A percentile compares a stretch with the other conserved stretches of the same genome.
Evolutionary conservation across 1,139 yeast genomes (phyloP).

Genomic region (Debaryomyces udenii): DNA sequence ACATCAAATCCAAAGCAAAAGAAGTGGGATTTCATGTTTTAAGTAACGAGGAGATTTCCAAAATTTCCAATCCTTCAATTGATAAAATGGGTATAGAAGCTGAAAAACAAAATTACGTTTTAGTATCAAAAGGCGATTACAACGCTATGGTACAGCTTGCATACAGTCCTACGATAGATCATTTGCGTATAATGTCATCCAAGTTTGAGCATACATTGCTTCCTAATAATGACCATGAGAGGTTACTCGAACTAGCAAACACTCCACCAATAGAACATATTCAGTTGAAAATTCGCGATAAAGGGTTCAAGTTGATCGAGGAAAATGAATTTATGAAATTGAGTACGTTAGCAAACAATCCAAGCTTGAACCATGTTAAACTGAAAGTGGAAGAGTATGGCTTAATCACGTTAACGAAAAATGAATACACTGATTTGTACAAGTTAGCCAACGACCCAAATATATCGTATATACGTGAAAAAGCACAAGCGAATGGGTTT

Average conservation of each 20-base stretch:
- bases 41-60: slow-evolving; percentile 18
- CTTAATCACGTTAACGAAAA: slow-evolving; percentile 36
- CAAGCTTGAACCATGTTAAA: slow-evolving; percentile 38
- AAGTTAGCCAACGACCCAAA: slow-evolving; percentile 35
- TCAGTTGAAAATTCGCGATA: slow-evolving; percentile 29
- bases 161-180: slow-evolving; percentile 20
- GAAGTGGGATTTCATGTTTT: slow-evolving; percentile 21
- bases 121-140: slow-evolving; percentile 10
- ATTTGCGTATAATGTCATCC: slow-evolving; percentile 21
- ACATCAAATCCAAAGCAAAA: slow-evolving; percentile 29
- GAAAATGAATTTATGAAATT: slow-evolving; percentile 22
- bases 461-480: slow-evolving; percentile 24
- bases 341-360: slow-evolving; percentile 31
- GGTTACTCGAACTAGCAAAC: slow-evolving; percentile 25
- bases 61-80: slow-evolving; percentile 20
- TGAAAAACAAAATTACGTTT: slow-evolving; percentile 15
- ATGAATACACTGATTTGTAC: slow-evolving; percentile 40
- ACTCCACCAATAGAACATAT: slow-evolving; percentile 30
- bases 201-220: slow-evolving; percentile 37
- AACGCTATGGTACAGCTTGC: slow-evolving; percentile 22
- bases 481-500: slow-evolving; percentile 19
- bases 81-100: slow-evolving; percentile 22
- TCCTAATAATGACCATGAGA: slow-evolving; percentile 32
- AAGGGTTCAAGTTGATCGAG: slow-evolving; percentile 12
- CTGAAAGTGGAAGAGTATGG: slow-evolving; percentile 38